phyloP scores from a whole-genome alignment of 257 asterid species.

The Perilla frutescens region DNA sequence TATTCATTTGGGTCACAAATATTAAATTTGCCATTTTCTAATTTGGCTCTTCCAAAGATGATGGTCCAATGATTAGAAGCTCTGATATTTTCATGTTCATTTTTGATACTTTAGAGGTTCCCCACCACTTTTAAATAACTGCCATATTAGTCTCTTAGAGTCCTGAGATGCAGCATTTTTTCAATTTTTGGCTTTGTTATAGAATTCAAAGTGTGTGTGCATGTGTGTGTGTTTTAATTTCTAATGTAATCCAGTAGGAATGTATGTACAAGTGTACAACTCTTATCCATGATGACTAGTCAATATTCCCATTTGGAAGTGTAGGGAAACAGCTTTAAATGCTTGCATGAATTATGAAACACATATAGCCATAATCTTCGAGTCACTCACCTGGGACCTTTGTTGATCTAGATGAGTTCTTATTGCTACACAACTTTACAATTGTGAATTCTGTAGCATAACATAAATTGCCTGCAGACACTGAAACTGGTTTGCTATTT shows the following conservation, averaged over 20 bases:
- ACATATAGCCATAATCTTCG: not conserved
- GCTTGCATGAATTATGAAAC: not conserved
- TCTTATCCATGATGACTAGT: not conserved
- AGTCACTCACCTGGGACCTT: not conserved
- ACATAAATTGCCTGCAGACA: not conserved
- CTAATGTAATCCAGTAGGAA: not conserved
- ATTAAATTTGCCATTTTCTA: not conserved
- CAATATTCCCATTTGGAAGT: not conserved
- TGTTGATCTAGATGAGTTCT: not conserved
- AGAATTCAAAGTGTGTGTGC: too few relatives aligned
- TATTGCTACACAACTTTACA: not conserved
- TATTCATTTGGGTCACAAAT: not conserved
- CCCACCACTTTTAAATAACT: not conserved
- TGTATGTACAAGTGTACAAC: too few relatives aligned
- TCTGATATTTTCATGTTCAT: not conserved
- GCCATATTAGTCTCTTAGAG: not conserved
- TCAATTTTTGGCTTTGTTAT: too few relatives aligned
- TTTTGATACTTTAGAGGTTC: not conserved
- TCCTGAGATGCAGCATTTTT: too few relatives aligned
- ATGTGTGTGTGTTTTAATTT: too few relatives aligned
- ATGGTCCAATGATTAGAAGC: not conserved
- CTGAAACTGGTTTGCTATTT: constrained; percentile 9
- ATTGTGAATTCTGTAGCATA: constrained; percentile 2
- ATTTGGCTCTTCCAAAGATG: not conserved
- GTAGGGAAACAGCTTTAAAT: too few relatives aligned